Evolutionary conservation across 73 alveolate genomes (phyloP), one percentile per base, ranked within the genome.

Genomic region (Tetrahymena thermophila): DNA sequence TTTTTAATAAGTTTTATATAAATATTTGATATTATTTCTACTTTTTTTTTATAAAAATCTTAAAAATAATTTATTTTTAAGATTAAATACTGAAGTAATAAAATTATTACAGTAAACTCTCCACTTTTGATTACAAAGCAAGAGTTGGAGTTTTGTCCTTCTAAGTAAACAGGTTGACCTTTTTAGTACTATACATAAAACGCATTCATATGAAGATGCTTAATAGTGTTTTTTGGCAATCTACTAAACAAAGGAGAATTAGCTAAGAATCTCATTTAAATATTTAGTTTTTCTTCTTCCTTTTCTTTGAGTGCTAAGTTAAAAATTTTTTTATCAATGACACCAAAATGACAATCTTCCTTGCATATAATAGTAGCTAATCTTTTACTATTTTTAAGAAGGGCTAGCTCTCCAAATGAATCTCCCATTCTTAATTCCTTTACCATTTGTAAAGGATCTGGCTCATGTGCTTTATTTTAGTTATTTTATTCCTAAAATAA

Each of bases 351-450:
- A 28, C 96, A 85, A 84, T 94, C 94, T 40, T 40, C 93, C 6
- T 38, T 94, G 35, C 96, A 94, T 0, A 84, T 84, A 42, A 94
- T 94, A 17, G 96, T 84, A 15, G 96, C 96, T 57, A 84, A 94
- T 38, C 96, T 83, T 43, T 94, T 84, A 23, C 93, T 44, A 35
- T 85, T 94, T 44, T 85, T 85, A 35, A 94, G 42, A 8, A 94
- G 89, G n/a, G 96, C 96, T 8, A 84, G 58, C 93, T 94, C 96
- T 25, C 96, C 96, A 94, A 94, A 94, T 3, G 95, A 84, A 56
- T 94, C 96, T 85, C 96, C 96, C 50, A 34, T 85, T 40, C 95
- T 84, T 55, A 94, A 43, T 38, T 71, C 89, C 11, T 71, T 71
- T 3, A 71, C 89, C 89, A 71, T 71, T 71, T 71, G 37, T 21